Conservation (phyloP, 768 basidiomycete species). For the Phylloporus sp. region DNA sequence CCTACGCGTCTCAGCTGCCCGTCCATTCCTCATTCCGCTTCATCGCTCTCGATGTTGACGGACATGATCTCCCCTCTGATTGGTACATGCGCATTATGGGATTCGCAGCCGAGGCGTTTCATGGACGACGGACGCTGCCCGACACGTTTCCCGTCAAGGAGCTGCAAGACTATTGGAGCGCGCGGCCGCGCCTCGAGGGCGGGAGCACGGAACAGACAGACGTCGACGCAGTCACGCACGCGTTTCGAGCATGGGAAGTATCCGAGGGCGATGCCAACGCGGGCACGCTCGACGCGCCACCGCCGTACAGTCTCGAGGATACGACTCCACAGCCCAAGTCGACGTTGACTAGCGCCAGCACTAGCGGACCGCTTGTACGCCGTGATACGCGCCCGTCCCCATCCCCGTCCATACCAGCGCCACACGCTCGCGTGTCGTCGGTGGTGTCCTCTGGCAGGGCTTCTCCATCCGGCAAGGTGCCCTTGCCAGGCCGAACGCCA, state of each 20-base stretch:
- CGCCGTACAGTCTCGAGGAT: constrained; percentile 61
- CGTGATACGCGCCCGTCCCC: constrained; percentile 8
- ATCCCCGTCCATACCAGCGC: no score
- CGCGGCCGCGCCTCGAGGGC: constrained; percentile 52
- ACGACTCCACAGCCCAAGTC: background rate
- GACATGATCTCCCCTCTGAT: constrained; percentile 70
- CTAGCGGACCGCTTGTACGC: background rate
- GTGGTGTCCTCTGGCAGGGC: background rate
- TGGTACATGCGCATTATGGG: constrained; percentile 85
- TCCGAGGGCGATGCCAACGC: background rate
- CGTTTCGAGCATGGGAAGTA: constrained; percentile 44
- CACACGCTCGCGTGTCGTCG: background rate
- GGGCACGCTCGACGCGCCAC: constrained; percentile 47
- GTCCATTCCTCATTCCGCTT: constrained; percentile 54
- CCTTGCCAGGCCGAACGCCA: background rate
- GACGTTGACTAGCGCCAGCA: no score
- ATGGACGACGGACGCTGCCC: constrained; percentile 55
- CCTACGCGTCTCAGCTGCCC: constrained; percentile 55
- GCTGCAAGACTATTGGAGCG: constrained; percentile 69
- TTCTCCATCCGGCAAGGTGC: background rate
- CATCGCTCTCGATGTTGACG: constrained; percentile 73
- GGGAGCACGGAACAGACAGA: constrained; percentile 19
- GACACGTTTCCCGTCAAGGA: constrained; percentile 68
- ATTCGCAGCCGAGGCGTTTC: constrained; percentile 63
- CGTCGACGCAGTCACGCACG: constrained; percentile 17